phyloP scores from a whole-genome alignment of 202 grass and related monocot genomes.

The Digitaria exilis region DNA sequence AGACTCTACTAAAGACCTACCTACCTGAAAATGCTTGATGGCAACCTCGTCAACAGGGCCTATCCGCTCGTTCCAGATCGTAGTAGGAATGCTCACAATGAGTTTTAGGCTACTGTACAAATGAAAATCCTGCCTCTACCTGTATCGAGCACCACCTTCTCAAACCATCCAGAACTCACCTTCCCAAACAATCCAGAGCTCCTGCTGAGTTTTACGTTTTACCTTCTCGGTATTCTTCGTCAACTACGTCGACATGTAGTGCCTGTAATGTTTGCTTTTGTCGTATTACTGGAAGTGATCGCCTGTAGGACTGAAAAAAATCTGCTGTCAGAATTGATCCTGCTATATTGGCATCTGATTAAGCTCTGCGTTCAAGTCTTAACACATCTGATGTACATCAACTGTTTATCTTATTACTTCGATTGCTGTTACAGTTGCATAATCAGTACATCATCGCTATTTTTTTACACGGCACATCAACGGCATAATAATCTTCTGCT shows the following conservation, averaged over 20 bases:
- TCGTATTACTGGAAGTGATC: not conserved
- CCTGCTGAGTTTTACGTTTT: not conserved
- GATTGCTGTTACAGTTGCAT: not conserved
- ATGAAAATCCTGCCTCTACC: not conserved
- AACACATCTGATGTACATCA: not conserved
- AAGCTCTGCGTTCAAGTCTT: not conserved
- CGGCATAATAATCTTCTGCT: too few relatives aligned
- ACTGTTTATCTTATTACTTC: not conserved
- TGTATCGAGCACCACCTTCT: not conserved
- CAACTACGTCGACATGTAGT: too few relatives aligned
- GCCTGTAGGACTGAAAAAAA: not conserved
- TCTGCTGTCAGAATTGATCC: not conserved
- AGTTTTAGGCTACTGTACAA: slow-evolving; percentile 19
- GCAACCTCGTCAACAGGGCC: not conserved
- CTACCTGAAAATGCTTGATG: not conserved
- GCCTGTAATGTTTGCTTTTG: too few relatives aligned
- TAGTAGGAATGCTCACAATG: not conserved
- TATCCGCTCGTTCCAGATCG: not conserved
- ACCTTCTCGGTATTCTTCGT: not conserved
- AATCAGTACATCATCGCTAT: not conserved
- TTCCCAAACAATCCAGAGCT: not conserved
- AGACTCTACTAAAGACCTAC: not conserved
- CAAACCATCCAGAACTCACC: too few relatives aligned
- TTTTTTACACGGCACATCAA: not conserved
- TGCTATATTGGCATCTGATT: not conserved